phyloP scores from a whole-genome alignment of 805 yeast genomes.

The Sugiyamaella smithiae region DNA sequence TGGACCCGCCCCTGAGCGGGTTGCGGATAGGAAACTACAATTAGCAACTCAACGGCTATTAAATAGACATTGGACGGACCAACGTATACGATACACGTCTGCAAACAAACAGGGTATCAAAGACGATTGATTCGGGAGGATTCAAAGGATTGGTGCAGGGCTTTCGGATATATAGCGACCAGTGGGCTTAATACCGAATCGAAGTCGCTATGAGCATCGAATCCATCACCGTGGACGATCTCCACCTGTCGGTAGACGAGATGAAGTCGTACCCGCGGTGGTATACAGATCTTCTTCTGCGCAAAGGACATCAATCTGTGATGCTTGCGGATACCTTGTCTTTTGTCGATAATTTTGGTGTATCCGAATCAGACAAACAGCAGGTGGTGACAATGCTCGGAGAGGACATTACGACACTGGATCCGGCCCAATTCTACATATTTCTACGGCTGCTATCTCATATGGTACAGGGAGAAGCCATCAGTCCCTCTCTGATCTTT shows the following conservation, averaged over 20 bases:
- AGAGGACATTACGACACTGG: constrained; percentile 50
- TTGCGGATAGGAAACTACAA: too few species aligned
- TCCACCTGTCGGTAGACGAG: constrained; percentile 73
- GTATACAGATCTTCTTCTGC: constrained; percentile 80
- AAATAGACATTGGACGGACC: too few species aligned
- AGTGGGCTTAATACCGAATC: not conserved
- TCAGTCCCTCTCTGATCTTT: constrained; percentile 40
- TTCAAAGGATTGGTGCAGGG: too few species aligned
- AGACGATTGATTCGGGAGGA: too few species aligned
- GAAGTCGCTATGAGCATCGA: constrained; percentile 4
- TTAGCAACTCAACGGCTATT: too few species aligned
- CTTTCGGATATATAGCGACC: too few species aligned
- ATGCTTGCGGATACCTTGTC: constrained; percentile 72
- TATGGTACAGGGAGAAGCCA: constrained; percentile 49
- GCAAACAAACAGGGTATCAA: too few species aligned
- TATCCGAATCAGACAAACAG: constrained; percentile 50
- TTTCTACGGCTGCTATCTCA: constrained; percentile 77
- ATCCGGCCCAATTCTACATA: constrained; percentile 90
- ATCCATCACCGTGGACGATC: constrained; percentile 29
- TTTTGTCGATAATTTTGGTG: constrained; percentile 74
- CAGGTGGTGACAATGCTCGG: constrained; percentile 31
- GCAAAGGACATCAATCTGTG: constrained; percentile 62
- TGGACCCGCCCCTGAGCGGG: too few species aligned
- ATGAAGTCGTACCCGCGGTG: constrained; percentile 84
- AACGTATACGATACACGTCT: too few species aligned